Evolutionary conservation across 2,329 filamentous ascomycete species (phyloP).

Genomic region (Plectosphaerella cucumerina): DNA sequence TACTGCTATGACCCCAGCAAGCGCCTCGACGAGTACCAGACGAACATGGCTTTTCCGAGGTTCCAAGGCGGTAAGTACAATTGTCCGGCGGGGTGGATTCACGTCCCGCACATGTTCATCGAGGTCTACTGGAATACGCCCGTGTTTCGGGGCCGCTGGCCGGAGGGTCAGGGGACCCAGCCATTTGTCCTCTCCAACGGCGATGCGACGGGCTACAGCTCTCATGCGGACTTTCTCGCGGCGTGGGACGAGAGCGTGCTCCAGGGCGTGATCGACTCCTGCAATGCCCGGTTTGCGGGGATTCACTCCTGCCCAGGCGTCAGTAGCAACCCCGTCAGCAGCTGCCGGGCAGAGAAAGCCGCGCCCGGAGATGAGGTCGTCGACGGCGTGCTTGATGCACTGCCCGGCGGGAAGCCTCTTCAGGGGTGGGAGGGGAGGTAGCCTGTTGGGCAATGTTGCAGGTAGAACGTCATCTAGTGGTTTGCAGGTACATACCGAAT

Average conservation of each 20-base stretch:
- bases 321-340: slow-evolving; percentile 28
- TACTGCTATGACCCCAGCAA: slow-evolving; percentile 67
- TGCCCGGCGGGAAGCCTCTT: slow-evolving; percentile 56
- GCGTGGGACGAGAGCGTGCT: slow-evolving; percentile 65
- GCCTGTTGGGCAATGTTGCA: too few relatives aligned
- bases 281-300: slow-evolving; percentile 53
- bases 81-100: slow-evolving; percentile 50
- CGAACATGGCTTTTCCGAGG: slow-evolving; percentile 63
- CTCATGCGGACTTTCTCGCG: slow-evolving; percentile 69
- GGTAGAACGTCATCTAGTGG: too few relatives aligned
- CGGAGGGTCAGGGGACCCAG: slow-evolving; percentile 47
- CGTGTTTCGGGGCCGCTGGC: slow-evolving; percentile 47
- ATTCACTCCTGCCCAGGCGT: slow-evolving; percentile 62
- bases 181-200: slow-evolving; percentile 68
- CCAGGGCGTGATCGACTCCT: slow-evolving; percentile 63
- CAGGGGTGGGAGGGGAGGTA: slow-evolving; percentile 50
- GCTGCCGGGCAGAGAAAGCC: slow-evolving; percentile 44
- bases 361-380: slow-evolving; percentile 43
- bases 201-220: slow-evolving; percentile 66
- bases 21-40: slow-evolving; percentile 54
- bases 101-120: slow-evolving; percentile 53
- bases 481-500: too few relatives aligned
- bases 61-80: slow-evolving; percentile 31
- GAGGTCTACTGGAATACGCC: slow-evolving; percentile 59
- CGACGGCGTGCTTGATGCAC: slow-evolving; percentile 35